Percentiles rank a stretch among this genome's conserved stretches.
These are phyloP conservation scores for Coelastrella sp. DNA, from an alignment of 139 green algal genomes.

Conservation along the genomic window DNA sequence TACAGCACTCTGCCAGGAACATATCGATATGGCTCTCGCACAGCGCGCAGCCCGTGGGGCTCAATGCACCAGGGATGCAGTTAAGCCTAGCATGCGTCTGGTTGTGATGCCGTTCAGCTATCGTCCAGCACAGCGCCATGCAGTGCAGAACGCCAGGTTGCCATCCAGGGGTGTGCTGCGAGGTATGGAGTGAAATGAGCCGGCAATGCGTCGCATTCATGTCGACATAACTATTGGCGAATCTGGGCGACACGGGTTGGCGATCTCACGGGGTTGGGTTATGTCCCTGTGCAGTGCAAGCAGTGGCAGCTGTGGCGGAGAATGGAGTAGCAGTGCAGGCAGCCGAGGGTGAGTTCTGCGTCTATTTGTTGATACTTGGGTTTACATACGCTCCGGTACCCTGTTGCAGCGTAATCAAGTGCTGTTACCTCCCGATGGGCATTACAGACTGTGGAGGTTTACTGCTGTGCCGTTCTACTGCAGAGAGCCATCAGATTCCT, in stretches of 20 bases:
- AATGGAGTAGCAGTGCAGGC: conserved; percentile 43
- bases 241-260: background rate
- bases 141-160: background rate
- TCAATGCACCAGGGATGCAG: background rate
- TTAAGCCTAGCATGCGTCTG: conserved; percentile 10
- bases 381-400: no score
- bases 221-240: background rate
- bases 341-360: conserved; percentile 32
- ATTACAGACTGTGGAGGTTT: no score
- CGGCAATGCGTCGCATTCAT: background rate
- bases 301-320: conserved; percentile 48
- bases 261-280: background rate
- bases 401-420: no score
- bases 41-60: background rate
- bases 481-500: no score
- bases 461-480: no score
- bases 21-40: background rate
- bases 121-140: background rate
- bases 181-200: background rate
- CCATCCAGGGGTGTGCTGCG: conserved; percentile 31
- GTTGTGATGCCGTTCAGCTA: conserved; percentile 2
- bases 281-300: conserved; percentile 30
- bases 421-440: no score
- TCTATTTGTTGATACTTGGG: background rate
- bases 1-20: background rate